Base-by-base conservation (phyloP, 1,284 basidiomycete genomes). In the Cutaneotrichosporon mucoides region DNA sequence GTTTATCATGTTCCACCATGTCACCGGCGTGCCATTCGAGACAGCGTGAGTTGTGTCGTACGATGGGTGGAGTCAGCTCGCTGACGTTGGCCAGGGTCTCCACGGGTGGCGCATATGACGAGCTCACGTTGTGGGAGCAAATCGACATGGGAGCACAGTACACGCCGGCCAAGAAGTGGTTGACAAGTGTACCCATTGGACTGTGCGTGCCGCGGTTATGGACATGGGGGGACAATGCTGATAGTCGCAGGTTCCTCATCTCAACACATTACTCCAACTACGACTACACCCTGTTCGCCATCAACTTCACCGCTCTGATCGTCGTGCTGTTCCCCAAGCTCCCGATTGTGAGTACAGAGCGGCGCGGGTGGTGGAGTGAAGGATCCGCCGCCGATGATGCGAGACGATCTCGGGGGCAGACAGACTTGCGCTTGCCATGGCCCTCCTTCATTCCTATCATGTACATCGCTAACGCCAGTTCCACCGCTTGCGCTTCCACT, bases 201-300 rank as follows among this genome's bases (percentile, higher is more conserved):
- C 81, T 99, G 92, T 97, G 71, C 76, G 92, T 84, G 1, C 46
- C 7, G 36, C n/a, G 10, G 10, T 34, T 1, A 4, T 6, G 41
- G 12, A 36, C 11, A 13, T 7, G 54, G 34, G 13, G 9, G 11
- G 54, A 38, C n/a, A 12, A 36, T 7, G 7, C 58, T 59, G 44
- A 55, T 49, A 13, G 52, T 49, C 12, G 24, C 68, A 96, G 94
- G 40, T 99, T 99, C 81, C 84, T 99, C 50, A 86, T 92, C 56
- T 98, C 95, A 24, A 99, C 96, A 0, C 95, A 99, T 76, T 99
- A 98, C 82, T 97, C 95, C 50, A 89, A 92, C 72, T 95, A 95
- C 73, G 86, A 96, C 69, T 92, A 91, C 16, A 89, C 88, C 83
- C 76, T 96, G 44, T 99, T 99, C 75, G 86, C 89, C 24, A 81